Evolutionary conservation across 2,329 filamentous ascomycete genomes (phyloP).

Genomic region (Beauveria sp.): DNA sequence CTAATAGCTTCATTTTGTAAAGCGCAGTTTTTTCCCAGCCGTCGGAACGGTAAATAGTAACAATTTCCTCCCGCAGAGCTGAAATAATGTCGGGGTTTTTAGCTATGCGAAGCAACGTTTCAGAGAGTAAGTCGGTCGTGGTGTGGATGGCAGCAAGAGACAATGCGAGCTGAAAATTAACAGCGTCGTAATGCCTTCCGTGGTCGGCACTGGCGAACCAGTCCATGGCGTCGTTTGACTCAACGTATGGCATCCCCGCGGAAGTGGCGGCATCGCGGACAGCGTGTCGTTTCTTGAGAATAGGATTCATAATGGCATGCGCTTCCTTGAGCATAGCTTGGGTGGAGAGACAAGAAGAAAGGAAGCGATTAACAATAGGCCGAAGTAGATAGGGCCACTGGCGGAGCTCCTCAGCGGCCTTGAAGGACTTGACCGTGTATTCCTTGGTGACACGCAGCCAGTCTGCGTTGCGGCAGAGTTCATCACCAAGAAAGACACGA

Average conservation of each 20-base stretch:
- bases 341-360: conserved; percentile 29
- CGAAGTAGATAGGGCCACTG: conserved; percentile 37
- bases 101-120: conserved; percentile 27
- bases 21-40: conserved; percentile 39
- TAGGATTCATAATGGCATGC: conserved; percentile 20
- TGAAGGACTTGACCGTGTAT: conserved; percentile 36
- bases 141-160: conserved; percentile 48
- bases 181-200: conserved; percentile 11
- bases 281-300: conserved; percentile 38
- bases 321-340: conserved; percentile 10
- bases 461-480: conserved; percentile 32
- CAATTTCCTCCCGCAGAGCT: conserved; percentile 34
- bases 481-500: conserved; percentile 32
- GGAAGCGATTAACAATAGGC: conserved; percentile 37
- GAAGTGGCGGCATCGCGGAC: conserved; percentile 23
- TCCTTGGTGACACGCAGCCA: conserved; percentile 37
- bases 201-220: conserved; percentile 45
- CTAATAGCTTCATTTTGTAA: conserved; percentile 36
- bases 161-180: conserved; percentile 16
- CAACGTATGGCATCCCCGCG: conserved; percentile 32
- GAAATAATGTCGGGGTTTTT: conserved; percentile 29
- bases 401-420: conserved; percentile 22
- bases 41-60: conserved; percentile 5
- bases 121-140: conserved; percentile 28
- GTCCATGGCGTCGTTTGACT: conserved; percentile 38